phyloP scores from a whole-genome alignment of 306 rosid genomes.

The Bauhinia variegata region DNA sequence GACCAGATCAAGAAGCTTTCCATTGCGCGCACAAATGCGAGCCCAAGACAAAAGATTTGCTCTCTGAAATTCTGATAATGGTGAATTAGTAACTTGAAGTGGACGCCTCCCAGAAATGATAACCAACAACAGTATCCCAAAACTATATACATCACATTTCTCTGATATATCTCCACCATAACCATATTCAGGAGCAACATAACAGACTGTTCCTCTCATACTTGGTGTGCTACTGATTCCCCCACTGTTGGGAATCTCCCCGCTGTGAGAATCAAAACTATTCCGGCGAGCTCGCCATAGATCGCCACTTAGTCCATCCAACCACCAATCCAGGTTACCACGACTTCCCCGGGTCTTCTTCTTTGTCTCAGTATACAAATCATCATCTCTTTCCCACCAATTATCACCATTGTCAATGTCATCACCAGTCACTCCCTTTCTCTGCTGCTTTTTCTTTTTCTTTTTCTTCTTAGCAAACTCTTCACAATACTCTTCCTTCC shows the following conservation, averaged over 20 bases:
- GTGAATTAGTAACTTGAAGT: conserved; percentile 85
- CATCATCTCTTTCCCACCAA: conserved; percentile 71
- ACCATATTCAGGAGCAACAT: conserved; percentile 93
- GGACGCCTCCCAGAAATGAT: conserved; percentile 89
- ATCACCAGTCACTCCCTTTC: conserved; percentile 41
- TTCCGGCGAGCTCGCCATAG: conserved; percentile 59
- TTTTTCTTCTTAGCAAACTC: conserved; percentile 65
- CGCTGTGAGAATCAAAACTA: conserved; percentile 68
- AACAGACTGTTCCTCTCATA: conserved; percentile 93
- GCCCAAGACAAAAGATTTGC: conserved; percentile 97
- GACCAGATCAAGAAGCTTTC: conserved; percentile 82
- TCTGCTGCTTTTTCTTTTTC: conserved; percentile 60
- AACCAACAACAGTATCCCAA: conserved; percentile 80
- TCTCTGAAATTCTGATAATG: conserved; percentile 72
- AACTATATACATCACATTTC: conserved; percentile 90
- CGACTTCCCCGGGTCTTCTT: conserved; percentile 58
- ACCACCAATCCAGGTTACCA: conserved; percentile 79
- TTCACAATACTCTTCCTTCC: conserved; percentile 86
- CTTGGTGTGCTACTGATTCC: conserved; percentile 97
- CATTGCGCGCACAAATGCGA: conserved; percentile 76
- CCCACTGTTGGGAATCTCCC: conserved; percentile 84
- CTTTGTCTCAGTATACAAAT: conserved; percentile 56
- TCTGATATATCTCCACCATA: conserved; percentile 76
- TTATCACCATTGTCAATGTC: conserved; percentile 44
- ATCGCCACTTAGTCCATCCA: conserved; percentile 78